phyloP scores from a whole-genome alignment of 208 protist genomes.

The Acanthamoeba healyi region DNA sequence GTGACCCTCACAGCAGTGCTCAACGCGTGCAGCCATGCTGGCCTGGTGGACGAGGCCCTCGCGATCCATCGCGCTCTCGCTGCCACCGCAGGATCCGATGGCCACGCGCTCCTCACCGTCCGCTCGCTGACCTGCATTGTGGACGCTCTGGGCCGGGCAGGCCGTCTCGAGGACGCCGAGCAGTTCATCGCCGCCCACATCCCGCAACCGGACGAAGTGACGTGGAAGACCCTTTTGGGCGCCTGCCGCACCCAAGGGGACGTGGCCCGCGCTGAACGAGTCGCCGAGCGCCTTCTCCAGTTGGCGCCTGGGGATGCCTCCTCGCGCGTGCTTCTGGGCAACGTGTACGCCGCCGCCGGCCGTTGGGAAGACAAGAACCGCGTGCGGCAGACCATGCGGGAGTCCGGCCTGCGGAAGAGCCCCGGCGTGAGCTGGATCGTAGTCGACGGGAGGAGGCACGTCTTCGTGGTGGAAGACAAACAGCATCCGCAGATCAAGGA shows the following conservation, averaged over 20 bases:
- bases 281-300: not conserved
- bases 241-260: conserved; percentile 15
- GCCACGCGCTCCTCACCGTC: not conserved
- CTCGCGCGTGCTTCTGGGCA: not conserved
- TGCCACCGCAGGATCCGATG: not conserved
- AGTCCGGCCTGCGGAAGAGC: conserved; percentile 19
- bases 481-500: not conserved
- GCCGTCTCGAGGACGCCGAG: conserved; percentile 45
- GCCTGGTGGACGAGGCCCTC: conserved; percentile 73
- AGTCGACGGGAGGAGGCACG: conserved; percentile 39
- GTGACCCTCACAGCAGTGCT: conserved; percentile 50
- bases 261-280: not conserved
- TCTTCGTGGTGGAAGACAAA: conserved; percentile 54
- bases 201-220: not conserved
- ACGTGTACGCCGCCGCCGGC: conserved; percentile 38
- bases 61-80: not conserved
- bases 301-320: conserved; percentile 1
- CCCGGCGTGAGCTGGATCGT: conserved; percentile 67
- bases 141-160: conserved; percentile 33
- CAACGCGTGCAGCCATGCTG: conserved; percentile 75
- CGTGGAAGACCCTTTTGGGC: conserved; percentile 19
- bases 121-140: conserved; percentile 33
- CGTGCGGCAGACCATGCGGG: conserved; percentile 6
- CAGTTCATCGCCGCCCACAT: conserved; percentile 54
- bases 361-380: not conserved